Evolutionary conservation across 495 filamentous ascomycete species (phyloP).

Genomic region (Penicillium canariense): DNA sequence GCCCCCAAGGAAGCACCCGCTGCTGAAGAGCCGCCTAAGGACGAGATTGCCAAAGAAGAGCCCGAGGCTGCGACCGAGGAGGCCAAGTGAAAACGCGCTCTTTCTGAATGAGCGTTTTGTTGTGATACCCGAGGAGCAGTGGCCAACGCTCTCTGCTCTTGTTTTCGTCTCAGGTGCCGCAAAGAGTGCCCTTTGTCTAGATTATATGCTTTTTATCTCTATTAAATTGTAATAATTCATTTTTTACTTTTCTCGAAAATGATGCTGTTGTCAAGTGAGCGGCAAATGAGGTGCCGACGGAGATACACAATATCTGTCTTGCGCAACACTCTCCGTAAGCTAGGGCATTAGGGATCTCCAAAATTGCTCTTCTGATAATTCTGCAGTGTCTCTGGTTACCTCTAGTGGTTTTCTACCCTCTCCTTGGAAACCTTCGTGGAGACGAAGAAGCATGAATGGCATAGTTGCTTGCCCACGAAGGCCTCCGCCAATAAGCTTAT

Average conservation of each 20-base stretch:
- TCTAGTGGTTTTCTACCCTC: no score
- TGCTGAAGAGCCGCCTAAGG: slow-evolving; percentile 15
- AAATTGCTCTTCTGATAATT: no score
- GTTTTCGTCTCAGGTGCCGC: slow-evolving; percentile 10
- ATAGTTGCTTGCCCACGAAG: background rate
- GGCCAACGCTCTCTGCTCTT: slow-evolving; percentile 19
- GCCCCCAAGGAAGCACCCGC: slow-evolving; percentile 18
- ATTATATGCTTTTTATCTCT: background rate
- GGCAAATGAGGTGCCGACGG: no score
- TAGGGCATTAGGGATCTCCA: no score
- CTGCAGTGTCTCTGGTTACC: no score
- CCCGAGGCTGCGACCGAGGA: slow-evolving; percentile 16
- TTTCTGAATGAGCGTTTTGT: slow-evolving; percentile 9
- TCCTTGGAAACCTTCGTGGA: background rate
- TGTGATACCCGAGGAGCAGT: slow-evolving; percentile 33
- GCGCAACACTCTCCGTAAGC: no score
- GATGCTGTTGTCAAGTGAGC: no score
- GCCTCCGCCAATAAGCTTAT: slow-evolving; percentile 3
- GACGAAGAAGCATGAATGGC: no score
- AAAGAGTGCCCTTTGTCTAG: background rate
- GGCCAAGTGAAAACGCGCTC: slow-evolving; percentile 25
- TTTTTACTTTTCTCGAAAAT: background rate
- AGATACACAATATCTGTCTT: no score
- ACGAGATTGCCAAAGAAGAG: slow-evolving; percentile 10
- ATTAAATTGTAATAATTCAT: background rate